Percentiles rank a stretch among this genome's conserved stretches.
phyloP scores from a whole-genome alignment of 306 rosid species.

The Lathyrus aphaca region DNA sequence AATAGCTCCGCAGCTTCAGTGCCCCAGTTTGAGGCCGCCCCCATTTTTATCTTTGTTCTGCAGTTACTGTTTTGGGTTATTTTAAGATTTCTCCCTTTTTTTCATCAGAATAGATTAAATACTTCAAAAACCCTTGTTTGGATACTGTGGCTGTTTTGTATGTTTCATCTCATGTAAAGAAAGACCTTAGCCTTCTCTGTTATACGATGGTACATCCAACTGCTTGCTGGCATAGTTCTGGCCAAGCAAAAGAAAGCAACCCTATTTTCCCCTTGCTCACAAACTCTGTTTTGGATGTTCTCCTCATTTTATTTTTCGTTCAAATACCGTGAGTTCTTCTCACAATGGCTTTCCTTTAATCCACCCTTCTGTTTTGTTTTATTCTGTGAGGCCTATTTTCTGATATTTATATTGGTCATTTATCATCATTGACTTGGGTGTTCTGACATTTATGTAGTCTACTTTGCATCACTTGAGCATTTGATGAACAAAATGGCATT shows the following conservation, averaged over 20 bases:
- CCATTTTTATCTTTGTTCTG: too few species aligned
- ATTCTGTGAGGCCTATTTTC: neutral
- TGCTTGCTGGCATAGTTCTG: constrained; percentile 4
- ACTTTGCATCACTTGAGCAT: constrained; percentile 6
- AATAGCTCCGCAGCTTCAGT: neutral
- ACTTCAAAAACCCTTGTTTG: neutral
- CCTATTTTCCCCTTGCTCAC: neutral
- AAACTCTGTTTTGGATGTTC: neutral
- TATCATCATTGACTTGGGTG: neutral
- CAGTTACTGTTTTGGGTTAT: neutral
- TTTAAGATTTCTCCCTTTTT: neutral
- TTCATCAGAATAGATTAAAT: neutral
- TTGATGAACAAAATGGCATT: neutral
- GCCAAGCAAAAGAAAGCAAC: neutral
- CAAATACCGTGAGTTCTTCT: neutral
- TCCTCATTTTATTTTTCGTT: neutral
- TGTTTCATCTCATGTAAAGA: neutral
- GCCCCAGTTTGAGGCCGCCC: neutral
- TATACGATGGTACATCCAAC: neutral
- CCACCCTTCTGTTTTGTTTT: neutral
- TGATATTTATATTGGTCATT: neutral
- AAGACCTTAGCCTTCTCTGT: neutral
- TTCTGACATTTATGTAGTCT: neutral
- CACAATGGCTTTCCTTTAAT: neutral
- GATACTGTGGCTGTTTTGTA: neutral